Evolutionary conservation across 2,329 filamentous ascomycete genomes (phyloP), one percentile per base, ranked within the genome.

Genomic region (Balansia obtecta): DNA sequence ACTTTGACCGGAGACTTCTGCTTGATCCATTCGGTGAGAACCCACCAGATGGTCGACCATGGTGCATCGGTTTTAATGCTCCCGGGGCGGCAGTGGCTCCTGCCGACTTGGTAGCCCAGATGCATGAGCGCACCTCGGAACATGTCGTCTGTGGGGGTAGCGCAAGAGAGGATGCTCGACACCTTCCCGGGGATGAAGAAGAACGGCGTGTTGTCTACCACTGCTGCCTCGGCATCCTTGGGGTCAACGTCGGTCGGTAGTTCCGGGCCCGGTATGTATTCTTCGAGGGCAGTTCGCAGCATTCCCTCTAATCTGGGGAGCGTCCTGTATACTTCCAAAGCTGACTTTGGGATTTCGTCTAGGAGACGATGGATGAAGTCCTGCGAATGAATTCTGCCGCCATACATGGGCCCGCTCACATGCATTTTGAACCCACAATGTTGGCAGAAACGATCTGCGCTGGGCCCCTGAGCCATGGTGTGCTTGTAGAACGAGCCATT

Each of bases 1-100:
- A 83, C 79, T 62, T 86, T 94, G 52, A 95, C 74, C 0, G 90
- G 89, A 0, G 79, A 75, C 60, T 84, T 86, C 63, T 95, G 88
- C 22, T 84, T 79, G 13, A 86, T 80, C 88, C 89, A 98, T 67
- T 95, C 89, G 27, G 87, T 78, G 80, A 97, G 93, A 30, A 97
- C 73, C 63, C 94, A 86, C 90, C 93, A 97, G 45, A 98, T 78
- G 0, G 88, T 82, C 4, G 74, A 74, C 89, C 89, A 98, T 0
- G 90, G 87, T 13, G 93, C 93, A 66, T 97, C 82, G 0, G 93
- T 97, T 71, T 94, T 95, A 67, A 97, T 82, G 60, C 87, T 93
- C 27, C 90, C 91, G 0, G 88, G 78, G 57, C 89, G 88, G 59
- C 88, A 88, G 66, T 98, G 93, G 58, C 87, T 95, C 60, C 91